Percentiles rank a stretch among this genome's conserved stretches.
These are phyloP conservation scores for Paramecium sonneborni DNA, from an alignment of 73 alveolate genomes.

Conservation along the genomic window DNA sequence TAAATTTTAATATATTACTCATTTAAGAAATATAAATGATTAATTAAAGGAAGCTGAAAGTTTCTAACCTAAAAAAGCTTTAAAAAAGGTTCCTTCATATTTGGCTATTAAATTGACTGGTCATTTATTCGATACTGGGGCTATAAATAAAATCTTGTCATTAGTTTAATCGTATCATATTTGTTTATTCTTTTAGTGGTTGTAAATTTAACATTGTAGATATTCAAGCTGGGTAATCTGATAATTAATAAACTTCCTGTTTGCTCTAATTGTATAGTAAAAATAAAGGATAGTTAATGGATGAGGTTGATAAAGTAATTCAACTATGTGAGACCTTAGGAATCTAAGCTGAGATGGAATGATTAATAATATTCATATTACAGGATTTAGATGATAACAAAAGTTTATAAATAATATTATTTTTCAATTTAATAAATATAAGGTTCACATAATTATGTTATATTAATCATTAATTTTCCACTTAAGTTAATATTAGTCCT, in stretches of 20 bases:
- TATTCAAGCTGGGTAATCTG: conserved; percentile 36
- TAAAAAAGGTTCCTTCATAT: conserved; percentile 50
- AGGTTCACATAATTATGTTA: too few relatives aligned
- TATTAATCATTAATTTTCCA: not conserved
- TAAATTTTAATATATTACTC: conserved; percentile 36
- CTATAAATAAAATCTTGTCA: conserved; percentile 25
- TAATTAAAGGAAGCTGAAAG: conserved; percentile 18
- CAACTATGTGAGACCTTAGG: not conserved
- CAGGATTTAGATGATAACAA: not conserved
- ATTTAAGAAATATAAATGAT: conserved; percentile 42
- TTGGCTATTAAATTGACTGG: conserved; percentile 39
- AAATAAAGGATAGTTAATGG: conserved; percentile 31
- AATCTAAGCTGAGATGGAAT: not conserved
- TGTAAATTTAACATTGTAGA: conserved; percentile 47
- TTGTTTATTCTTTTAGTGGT: not conserved
- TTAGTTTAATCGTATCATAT: conserved; percentile 20
- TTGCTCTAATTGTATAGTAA: not conserved
- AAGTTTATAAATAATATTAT: not conserved
- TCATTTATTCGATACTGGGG: conserved; percentile 51
- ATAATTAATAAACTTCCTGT: not conserved
- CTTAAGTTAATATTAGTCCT: not conserved
- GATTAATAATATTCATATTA: not conserved
- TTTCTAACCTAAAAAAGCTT: conserved; percentile 44
- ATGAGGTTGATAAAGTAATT: conserved; percentile 21
- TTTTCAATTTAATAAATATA: not conserved